Conservation (phyloP, 495 filamentous ascomycete species). For the Penicillium maclennaniae region DNA sequence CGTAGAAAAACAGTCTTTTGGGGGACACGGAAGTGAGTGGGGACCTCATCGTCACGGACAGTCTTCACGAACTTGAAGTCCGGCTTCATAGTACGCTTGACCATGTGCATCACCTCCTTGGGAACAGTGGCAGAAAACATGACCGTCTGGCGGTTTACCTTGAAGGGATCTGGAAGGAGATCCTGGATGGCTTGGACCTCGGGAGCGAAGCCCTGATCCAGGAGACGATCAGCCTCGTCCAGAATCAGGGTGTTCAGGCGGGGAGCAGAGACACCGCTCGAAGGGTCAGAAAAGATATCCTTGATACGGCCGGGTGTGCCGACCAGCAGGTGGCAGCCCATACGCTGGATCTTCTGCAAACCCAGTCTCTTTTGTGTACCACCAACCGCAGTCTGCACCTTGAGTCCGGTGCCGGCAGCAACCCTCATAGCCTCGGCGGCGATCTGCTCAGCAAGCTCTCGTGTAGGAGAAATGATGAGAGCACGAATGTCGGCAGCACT, state of each 20-base stretch:
- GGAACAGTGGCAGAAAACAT: slow-evolving; percentile 94
- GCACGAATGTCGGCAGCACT: slow-evolving; percentile 67
- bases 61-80: slow-evolving; percentile 82
- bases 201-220: slow-evolving; percentile 84
- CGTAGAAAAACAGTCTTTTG: slow-evolving; percentile 64
- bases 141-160: slow-evolving; percentile 77
- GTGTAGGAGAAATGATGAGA: slow-evolving; percentile 89
- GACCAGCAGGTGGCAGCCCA: slow-evolving; percentile 87
- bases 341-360: slow-evolving; percentile 56
- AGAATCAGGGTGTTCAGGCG: slow-evolving; percentile 76
- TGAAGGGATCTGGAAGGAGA: slow-evolving; percentile 55
- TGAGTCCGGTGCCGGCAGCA: slow-evolving; percentile 59
- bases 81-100: slow-evolving; percentile 62
- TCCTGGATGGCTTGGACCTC: slow-evolving; percentile 69
- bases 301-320: slow-evolving; percentile 86
- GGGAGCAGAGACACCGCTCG: slow-evolving; percentile 63
- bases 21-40: slow-evolving; percentile 79
- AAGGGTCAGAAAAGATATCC: slow-evolving; percentile 73
- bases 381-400: slow-evolving; percentile 84
- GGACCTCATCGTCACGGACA: slow-evolving; percentile 70
- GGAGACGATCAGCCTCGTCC: slow-evolving; percentile 89
- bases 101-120: slow-evolving; percentile 73
- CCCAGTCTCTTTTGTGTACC: slow-evolving; percentile 69
- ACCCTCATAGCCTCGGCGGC: slow-evolving; percentile 74
- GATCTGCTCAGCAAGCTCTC: slow-evolving; percentile 95